Conservation (phyloP, 345 rosid genomes). For the Rhodamnia argentea region DNA sequence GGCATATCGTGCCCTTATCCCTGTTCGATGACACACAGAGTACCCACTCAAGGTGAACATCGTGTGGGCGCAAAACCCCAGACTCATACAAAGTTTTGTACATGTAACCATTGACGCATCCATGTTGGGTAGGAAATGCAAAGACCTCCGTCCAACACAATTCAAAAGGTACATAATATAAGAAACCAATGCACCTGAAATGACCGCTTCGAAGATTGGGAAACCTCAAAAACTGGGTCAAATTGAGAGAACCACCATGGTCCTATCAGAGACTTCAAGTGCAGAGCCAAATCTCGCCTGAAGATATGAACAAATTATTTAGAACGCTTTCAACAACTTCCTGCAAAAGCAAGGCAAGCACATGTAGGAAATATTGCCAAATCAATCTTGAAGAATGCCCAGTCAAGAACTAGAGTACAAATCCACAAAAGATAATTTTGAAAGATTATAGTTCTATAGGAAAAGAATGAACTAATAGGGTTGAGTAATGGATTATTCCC, state of each 20-base stretch:
- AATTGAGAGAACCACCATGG: conserved; percentile 99
- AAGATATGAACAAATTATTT: conserved; percentile 10
- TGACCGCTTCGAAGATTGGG: conserved; percentile 79
- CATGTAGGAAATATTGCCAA: not conserved
- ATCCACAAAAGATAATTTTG: not conserved
- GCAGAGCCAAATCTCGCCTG: conserved; percentile 91
- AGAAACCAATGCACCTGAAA: conserved; percentile 44
- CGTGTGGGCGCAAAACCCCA: not conserved
- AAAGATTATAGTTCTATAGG: not conserved
- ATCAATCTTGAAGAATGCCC: not conserved
- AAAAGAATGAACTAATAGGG: not conserved
- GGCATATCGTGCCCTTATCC: not conserved
- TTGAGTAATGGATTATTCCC: not conserved
- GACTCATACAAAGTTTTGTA: not conserved
- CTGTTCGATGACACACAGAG: not conserved
- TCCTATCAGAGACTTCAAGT: conserved; percentile 83
- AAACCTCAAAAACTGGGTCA: conserved; percentile 78
- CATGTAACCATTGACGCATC: not conserved
- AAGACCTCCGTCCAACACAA: not conserved
- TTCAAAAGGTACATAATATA: not conserved
- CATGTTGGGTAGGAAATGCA: not conserved
- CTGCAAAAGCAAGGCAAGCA: not conserved
- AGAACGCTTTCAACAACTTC: not conserved
- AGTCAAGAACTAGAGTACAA: not conserved
- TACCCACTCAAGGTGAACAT: not conserved